These are phyloP conservation scores for Annulohypoxylon nitens DNA, from an alignment of 495 filamentous ascomycete genomes.

Conservation along the genomic window DNA sequence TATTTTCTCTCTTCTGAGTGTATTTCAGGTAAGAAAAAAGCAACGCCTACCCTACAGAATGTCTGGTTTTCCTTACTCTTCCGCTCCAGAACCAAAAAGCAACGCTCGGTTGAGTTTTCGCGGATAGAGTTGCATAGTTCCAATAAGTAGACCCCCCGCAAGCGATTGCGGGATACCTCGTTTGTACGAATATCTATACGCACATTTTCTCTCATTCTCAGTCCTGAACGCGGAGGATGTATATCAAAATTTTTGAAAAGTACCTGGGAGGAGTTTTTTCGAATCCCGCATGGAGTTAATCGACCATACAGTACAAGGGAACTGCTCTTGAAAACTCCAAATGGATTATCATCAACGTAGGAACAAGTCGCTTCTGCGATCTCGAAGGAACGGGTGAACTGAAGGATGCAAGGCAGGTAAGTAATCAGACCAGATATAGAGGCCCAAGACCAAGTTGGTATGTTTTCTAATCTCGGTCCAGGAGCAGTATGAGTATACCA, in stretches of 20 bases:
- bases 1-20: not conserved
- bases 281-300: not conserved
- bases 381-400: not conserved
- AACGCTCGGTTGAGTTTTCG: not conserved
- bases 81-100: not conserved
- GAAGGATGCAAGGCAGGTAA: not conserved
- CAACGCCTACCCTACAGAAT: not conserved
- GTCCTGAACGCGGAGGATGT: not conserved
- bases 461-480: not conserved
- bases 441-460: not conserved
- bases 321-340: not conserved
- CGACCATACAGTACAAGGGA: not conserved
- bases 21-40: not conserved
- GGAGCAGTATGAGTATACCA: not conserved
- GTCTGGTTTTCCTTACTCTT: not conserved
- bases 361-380: not conserved
- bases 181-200: not conserved
- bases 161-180: not conserved
- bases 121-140: not conserved
- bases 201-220: not conserved
- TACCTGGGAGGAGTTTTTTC: too few relatives aligned
- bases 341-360: not conserved
- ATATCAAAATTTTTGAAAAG: not conserved
- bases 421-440: not conserved
- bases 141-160: not conserved